Conservation (phyloP, 108 stramenopile species). For the Cylindrotheca closterium region DNA sequence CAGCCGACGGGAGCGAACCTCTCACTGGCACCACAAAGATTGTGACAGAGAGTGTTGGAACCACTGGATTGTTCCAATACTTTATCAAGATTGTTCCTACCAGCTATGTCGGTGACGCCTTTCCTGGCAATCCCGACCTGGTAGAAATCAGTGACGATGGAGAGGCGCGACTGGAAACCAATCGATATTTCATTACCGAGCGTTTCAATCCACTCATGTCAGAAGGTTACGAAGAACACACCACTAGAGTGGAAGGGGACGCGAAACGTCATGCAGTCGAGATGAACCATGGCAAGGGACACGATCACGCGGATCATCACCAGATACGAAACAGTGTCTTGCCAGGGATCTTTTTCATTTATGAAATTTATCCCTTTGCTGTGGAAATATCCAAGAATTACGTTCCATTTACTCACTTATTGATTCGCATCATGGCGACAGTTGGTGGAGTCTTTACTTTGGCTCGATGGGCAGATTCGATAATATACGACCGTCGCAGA, state of each 20-base stretch:
- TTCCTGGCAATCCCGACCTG: constrained; percentile 3
- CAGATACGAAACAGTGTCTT: constrained; percentile 74
- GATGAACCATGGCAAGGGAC: constrained; percentile 54
- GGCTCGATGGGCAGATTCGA: constrained; percentile 67
- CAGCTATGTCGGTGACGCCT: constrained; percentile 48
- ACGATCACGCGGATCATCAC: constrained; percentile 72
- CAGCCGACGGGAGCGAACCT: constrained; percentile 45
- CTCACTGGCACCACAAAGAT: constrained; percentile 76
- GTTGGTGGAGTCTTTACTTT: constrained; percentile 94
- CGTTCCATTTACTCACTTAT: constrained; percentile 85
- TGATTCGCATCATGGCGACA: constrained; percentile 92
- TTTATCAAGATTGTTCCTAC: constrained; percentile 96
- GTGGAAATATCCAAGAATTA: constrained; percentile 77
- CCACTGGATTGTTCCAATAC: constrained; percentile 94
- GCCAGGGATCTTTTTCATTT: constrained; percentile 97
- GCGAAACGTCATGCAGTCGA: constrained; percentile 30
- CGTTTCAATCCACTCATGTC: constrained; percentile 87
- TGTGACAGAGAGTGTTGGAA: constrained; percentile 65
- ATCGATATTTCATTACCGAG: constrained; percentile 87
- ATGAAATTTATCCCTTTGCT: constrained; percentile 97
- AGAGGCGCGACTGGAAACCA: constrained; percentile 48
- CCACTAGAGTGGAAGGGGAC: constrained; percentile 36
- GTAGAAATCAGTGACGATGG: constrained; percentile 1
- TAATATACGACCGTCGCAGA: constrained; percentile 33
- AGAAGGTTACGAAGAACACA: constrained; percentile 48